Base-by-base conservation (phyloP, 2,329 filamentous ascomycete species). In the Colletotrichum cuscutae region DNA sequence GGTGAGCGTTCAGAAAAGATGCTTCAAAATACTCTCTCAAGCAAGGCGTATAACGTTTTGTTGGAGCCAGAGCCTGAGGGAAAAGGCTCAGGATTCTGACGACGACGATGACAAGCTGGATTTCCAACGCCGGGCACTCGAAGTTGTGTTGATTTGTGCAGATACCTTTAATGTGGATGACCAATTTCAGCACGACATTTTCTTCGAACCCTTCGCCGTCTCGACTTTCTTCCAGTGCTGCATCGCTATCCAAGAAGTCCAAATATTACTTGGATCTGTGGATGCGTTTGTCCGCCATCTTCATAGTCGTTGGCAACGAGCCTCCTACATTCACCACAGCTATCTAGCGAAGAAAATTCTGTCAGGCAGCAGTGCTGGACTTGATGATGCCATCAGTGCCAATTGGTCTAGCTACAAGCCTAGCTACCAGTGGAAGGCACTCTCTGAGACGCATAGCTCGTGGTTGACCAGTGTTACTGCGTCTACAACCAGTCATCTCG, bases 91-190 rank as follows among this genome's bases (percentile, higher is more conserved):
- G 53, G 42, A 64, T 1, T 72, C 76, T 0, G 73, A 72, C 7
- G 75, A 81, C 7, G 76, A 81, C 2, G 54, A 69, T 0, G 78
- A 80, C 8, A 77, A 81, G 49, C 73, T 69, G 1, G 75, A 79
- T 4, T 76, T 89, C 0, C 76, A 76, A 19, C 69, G 75, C 0
- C 80, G 81, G 35, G 77, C 78, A 4, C 77, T 83, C 15, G 82
- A 86, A 56, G 78, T 86, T 4, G 81, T 84, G 0, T 72, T 87
- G 42, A 80, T 85, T 1, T 86, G 86, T 67, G 76, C 79, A 4
- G 75, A 77, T n/a, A 85, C 86, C 0, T 89, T 86, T 64, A 81
- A 88, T 66, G 74, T 85, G 1, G 85, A 87, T 15, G 58, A 7
- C 1, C 22, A 11, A 75, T 0, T 9, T 72, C 0, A 73, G 80